phyloP scores from a whole-genome alignment of 148 eudicot species.

The Rhododendron vialii region DNA sequence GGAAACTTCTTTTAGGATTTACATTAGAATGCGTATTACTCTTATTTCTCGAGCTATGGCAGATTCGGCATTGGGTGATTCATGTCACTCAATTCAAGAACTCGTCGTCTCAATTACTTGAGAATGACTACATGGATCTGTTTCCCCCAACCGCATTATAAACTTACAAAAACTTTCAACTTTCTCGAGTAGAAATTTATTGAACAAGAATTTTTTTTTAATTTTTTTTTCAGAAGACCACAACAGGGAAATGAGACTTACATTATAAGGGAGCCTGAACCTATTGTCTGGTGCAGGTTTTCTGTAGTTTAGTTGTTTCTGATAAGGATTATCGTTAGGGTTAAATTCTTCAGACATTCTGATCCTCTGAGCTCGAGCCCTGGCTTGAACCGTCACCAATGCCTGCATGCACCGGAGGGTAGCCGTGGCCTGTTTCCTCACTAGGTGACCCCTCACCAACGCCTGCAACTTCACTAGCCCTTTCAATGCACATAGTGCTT shows the following conservation, averaged over 20 bases:
- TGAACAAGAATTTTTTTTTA: too few species aligned
- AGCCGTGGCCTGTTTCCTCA: conserved; percentile 77
- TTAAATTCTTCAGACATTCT: conserved; percentile 43
- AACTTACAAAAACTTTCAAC: not conserved
- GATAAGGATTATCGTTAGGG: conserved; percentile 7
- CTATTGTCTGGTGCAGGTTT: conserved; percentile 38
- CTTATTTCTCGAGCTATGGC: not conserved
- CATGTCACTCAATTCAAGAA: not conserved
- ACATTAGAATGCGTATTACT: not conserved
- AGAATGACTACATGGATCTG: not conserved
- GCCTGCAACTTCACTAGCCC: conserved; percentile 96
- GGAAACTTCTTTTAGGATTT: not conserved
- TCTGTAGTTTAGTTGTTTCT: conserved; percentile 35
- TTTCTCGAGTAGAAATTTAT: not conserved
- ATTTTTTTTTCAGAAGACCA: not conserved
- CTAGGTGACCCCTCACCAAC: conserved; percentile 82
- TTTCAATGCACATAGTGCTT: conserved; percentile 74
- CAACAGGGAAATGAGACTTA: conserved; percentile 18
- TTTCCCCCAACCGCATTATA: not conserved
- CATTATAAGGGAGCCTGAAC: conserved; percentile 44
- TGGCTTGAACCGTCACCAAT: conserved; percentile 64
- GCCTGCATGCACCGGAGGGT: conserved; percentile 95
- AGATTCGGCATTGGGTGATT: not conserved
- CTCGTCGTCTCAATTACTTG: not conserved
- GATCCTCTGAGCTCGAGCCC: conserved; percentile 79